Base-by-base conservation (phyloP, 257 asterid genomes). In the Nicotiana tabacum region DNA sequence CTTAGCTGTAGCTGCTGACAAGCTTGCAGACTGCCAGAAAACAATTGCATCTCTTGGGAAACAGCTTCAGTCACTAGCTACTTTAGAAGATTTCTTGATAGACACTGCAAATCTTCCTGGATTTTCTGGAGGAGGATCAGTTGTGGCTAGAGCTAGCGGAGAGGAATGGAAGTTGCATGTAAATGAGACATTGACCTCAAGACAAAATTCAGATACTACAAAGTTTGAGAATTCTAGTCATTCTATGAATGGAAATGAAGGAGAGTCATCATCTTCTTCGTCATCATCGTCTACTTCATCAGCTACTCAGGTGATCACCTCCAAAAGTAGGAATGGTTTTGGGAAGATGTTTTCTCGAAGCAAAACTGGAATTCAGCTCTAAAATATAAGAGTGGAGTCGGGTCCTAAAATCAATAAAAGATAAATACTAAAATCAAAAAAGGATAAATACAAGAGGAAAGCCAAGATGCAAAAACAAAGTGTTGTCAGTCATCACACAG, bases 21-120 rank as follows among this genome's bases (percentile, higher is more conserved):
- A 93, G 85, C 98, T 93, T 55, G 85, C 95, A 77, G 98, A 93
- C 79, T 93, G 98, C 87, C 97, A 93, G 89, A 89, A 92, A 84
- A 93, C 97, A 43, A 92, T 93, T 65, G 96, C 97, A 67, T 92
- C 98, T 12, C 92, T 93, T 0, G 97, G 97, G n/a, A 91, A 87
- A 77, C 97, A 93, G 88, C 95, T 93, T 29, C 81, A 91, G 15
- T 93, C 97, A 69, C 90, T 94, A 35, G 96, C 97, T 78, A 92
- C 96, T 30, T 88, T 92, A 88, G 96, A 92, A 89, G 95, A 93
- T 83, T 93, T 93, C 92, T 88, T 92, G 88, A 92, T 88, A 21
- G 98, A 93, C 88, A 90, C 94, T 18, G 89, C 95, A 51, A 89
- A 80, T 84, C 87, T 92, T 60, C 94, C 96, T 2, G 96, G 92